These are phyloP conservation scores for Fusarium circinatum DNA, from an alignment of 2,329 filamentous ascomycete genomes.

Conservation along the genomic window DNA sequence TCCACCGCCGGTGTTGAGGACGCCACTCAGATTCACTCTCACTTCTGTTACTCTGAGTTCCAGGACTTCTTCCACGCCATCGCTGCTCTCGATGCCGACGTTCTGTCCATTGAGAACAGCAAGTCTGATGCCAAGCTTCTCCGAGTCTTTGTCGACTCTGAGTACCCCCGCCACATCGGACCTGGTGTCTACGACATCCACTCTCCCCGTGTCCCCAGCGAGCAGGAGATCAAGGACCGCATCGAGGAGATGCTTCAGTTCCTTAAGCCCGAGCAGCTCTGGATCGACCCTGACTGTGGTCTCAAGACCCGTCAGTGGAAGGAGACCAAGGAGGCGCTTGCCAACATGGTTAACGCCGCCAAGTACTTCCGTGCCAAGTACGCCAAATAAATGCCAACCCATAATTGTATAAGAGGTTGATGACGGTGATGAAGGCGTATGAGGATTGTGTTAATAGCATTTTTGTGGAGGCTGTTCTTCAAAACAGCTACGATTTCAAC, in stretches of 20 bases:
- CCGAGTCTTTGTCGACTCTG: conserved; percentile 97
- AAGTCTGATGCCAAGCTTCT: conserved; percentile 99
- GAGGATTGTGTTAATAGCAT: conserved; percentile 46
- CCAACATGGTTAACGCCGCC: conserved; percentile 98
- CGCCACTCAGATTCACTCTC: conserved; percentile 98
- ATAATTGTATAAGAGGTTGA: conserved; percentile 29
- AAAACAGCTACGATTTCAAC: conserved; percentile 65
- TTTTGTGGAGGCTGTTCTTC: conserved; percentile 51
- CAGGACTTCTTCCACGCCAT: conserved; percentile 99
- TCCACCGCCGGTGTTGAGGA: conserved; percentile 93
- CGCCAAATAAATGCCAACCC: conserved; percentile 60
- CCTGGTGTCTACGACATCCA: conserved; percentile 99
- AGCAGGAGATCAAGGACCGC: conserved; percentile 98
- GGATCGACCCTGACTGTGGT: conserved; percentile 99
- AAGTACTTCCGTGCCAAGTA: conserved; percentile 96
- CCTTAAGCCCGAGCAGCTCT: conserved; percentile 98
- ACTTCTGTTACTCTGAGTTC: conserved; percentile 99
- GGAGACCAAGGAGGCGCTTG: conserved; percentile 95
- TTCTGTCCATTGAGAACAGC: conserved; percentile 99
- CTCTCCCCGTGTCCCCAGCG: conserved; percentile 94
- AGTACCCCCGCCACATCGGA: conserved; percentile 97
- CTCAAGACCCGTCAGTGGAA: conserved; percentile 99
- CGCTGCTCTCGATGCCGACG: conserved; percentile 95
- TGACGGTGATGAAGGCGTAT: conserved; percentile 33
- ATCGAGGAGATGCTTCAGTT: conserved; percentile 98